phyloP scores from a whole-genome alignment of 441 rosid genomes.

The Sinapis alba region DNA sequence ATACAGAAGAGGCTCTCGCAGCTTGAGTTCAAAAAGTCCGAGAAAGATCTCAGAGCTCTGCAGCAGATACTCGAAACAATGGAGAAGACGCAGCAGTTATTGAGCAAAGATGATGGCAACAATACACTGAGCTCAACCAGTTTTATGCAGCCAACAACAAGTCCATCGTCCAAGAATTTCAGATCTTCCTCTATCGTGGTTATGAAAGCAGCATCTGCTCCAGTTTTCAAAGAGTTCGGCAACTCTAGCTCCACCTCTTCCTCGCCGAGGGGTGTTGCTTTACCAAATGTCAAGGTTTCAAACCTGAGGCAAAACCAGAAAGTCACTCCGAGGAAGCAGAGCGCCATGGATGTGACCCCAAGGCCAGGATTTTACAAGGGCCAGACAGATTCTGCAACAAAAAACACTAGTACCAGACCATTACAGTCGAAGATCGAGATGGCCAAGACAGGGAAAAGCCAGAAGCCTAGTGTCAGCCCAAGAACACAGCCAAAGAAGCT shows the following conservation, averaged over 20 bases:
- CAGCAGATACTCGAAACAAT: constrained; percentile 88
- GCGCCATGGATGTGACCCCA: constrained; percentile 50
- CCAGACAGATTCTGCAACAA: constrained; percentile 41
- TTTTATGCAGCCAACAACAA: constrained; percentile 41
- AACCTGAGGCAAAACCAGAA: constrained; percentile 43
- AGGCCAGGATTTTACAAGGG: constrained; percentile 45
- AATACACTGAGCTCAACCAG: constrained; percentile 35
- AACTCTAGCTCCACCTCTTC: constrained; percentile 39
- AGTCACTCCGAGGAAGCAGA: constrained; percentile 45
- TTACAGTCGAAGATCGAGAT: constrained; percentile 40
- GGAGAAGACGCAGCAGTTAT: constrained; percentile 63
- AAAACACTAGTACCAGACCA: constrained; percentile 38
- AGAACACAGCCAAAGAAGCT: constrained; percentile 59
- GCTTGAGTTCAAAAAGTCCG: constrained; percentile 75
- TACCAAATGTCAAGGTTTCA: constrained; percentile 43
- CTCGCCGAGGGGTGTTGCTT: constrained; percentile 36
- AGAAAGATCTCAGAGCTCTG: constrained; percentile 90
- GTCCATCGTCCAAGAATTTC: constrained; percentile 47
- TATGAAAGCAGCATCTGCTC: constrained; percentile 53
- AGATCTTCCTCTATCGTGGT: constrained; percentile 58
- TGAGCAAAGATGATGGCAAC: constrained; percentile 42
- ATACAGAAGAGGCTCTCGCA: constrained; percentile 82
- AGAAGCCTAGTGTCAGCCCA: constrained; percentile 49
- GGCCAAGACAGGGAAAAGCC: constrained; percentile 44
- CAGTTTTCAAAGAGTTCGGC: constrained; percentile 39